Evolutionary conservation across 2,329 filamentous ascomycete genomes (phyloP), one percentile per base, ranked within the genome.

Genomic region (Neonectria ditissima): DNA sequence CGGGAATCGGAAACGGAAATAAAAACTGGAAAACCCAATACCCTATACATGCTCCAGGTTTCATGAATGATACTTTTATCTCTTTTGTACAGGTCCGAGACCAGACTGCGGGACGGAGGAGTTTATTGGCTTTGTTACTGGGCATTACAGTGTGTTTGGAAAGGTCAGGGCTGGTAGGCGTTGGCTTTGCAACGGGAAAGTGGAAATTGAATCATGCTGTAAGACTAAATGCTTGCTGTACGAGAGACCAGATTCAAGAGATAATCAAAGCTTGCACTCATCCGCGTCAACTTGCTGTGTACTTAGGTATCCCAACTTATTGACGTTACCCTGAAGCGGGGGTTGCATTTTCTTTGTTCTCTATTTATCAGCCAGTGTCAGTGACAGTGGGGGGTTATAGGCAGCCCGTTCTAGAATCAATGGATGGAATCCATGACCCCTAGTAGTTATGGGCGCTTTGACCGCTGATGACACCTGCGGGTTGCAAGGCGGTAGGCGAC

Each of bases 61-160:
- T 10, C 50, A 55, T 63, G 52, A 44, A 62, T 50, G 48, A 59
- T 26, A 22, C 37, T 59, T 53, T 59, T 53, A 34, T 32, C 14
- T 44, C 18, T 11, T 51, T 32, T 47, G n/a, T 32, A 20, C 47
- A 20, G 47, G 47, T 7, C 28, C 6, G 11, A 50, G 28, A 20
- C 47, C 51, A 18, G 26, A 55, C 20, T 20, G 39, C 24, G 45
- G 44, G 26, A 61, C 51, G 52, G 32, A 18, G 58, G 44, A 55
- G 58, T 61, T 55, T 47, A 20, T 24, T 47, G 16, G 43, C 16
- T 45, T 32, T 32, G 34, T 24, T 20, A 22, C 26, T 43, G 50
- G 30, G 4, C 39, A 32, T 55, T 39, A 26, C 34, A 51, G 37
- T 41, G 37, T 41, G 37, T 8, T 41, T 41, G 37, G 37, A 41